Evolutionary conservation across 2,329 filamentous ascomycete species (phyloP), one percentile per base, ranked within the genome.

Genomic region (Pseudogymnoascus sp.): DNA sequence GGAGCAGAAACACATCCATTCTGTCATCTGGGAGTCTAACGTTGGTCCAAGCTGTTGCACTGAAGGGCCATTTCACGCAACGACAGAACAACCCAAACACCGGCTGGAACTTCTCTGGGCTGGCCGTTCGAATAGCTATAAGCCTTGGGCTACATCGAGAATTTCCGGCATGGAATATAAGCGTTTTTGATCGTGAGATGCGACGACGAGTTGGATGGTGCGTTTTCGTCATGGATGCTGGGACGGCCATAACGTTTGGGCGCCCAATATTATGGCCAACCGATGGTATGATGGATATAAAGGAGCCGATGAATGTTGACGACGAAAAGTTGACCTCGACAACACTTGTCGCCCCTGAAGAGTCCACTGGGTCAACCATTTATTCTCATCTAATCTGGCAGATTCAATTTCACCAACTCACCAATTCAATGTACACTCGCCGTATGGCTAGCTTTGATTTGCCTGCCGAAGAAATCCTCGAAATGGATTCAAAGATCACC

Each of bases 11-110:
- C 25, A 69, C 71, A 34, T 72, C 68, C 0, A 59, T 75, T 31
- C 71, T 75, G 34, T 73, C 75, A 62, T 70, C 70, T 61, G 74
- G 70, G 5, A 75, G 74, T 44, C 61, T 75, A 4, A 70, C 72
- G 1, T 68, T 73, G 23, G 71, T 74, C 0, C 73, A 75, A 61
- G 70, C 73, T 3, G 64, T 75, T 21, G 63, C 72, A 8, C 65
- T 75, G 5, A 59, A 73, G 12, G 71, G 70, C 25, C 79, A 80
- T 42, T 78, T 79, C 64, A 72, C 78, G 8, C 79, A 81, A 64
- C 80, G 80, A 65, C 74, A 76, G 23, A 78, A 81, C 67, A 75
- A 78, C 18, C 79, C 78, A 10, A 81, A 81, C 63, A 80, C 78
- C 0, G 78, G 78, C 5, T 80, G 78, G 62, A 81, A 79, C 64